Base-by-base conservation (phyloP, 768 basidiomycete genomes). In the Phlegmacium glaucopus region DNA sequence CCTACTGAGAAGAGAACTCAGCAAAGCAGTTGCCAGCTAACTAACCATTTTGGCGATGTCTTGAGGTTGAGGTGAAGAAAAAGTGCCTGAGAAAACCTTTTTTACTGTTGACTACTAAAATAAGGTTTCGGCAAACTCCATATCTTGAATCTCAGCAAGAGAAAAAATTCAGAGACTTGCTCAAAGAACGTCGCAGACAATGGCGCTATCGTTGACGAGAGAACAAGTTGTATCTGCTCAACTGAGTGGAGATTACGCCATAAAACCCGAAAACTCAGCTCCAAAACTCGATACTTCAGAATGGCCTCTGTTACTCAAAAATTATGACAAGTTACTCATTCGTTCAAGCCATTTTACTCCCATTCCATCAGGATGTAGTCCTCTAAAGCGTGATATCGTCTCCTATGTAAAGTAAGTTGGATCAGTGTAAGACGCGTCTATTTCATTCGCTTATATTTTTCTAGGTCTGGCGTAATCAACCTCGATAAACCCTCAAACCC, bases 401-500 rank as follows among this genome's bases (percentile, higher is more conserved):
- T 78, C 80, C 47, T 98, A 99, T 70, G 83, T 99, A 68, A 95
- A 94, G 89, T 91, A 62, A 44, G 69, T 64, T 48, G n/a, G 3
- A 11, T 4, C 32, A 34, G 29, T 6, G 18, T 2, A 41, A 18
- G 30, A 28, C 51, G 12, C 11, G 10, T 27, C 38, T 35, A 48
- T 44, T 22, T 52, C 22, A 30, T 17, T n/a, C 50, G 38, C 43
- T 50, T 42, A 37, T 49, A 27, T 18, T 41, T n/a, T 40, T 52
- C n/a, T 54, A 95, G 93, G 75, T 92, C 94, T 56, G 96, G 96
- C 57, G 91, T 97, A 44, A 99, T 99, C 66, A 99, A 99, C 72
- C 78, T 99, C 56, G 96, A 99, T 80, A 99, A 99, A 64, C 96
- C 96, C 17, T 97, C 95, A 27, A 99, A 98, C 70, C 95, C 95